Evolutionary conservation across 352 stramenopile species (phyloP).

Genomic region (Pythium apleroticum): DNA sequence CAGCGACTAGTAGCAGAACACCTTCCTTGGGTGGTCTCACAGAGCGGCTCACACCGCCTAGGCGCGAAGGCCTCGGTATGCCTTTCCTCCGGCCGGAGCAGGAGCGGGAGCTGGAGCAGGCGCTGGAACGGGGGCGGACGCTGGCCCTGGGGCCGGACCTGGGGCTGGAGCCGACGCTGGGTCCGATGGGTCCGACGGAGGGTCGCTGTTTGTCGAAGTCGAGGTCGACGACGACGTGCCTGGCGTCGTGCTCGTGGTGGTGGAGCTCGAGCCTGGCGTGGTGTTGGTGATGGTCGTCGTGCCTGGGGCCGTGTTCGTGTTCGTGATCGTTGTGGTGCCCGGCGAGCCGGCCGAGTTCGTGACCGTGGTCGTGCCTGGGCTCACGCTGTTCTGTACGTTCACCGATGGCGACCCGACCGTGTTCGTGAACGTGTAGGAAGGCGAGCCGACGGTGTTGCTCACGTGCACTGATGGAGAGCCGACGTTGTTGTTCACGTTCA

Average conservation of each 20-base stretch:
- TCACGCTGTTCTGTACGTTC: not conserved
- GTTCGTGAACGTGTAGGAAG: conserved; percentile 4
- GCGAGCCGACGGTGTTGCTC: conserved; percentile 6
- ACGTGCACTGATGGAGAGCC: conserved; percentile 2
- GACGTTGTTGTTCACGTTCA: conserved; percentile 10
- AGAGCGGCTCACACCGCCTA: not conserved
- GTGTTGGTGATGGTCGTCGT: conserved; percentile 5
- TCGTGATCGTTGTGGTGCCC: not conserved
- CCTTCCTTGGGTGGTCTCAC: not conserved
- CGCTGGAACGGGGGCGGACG: too few relatives aligned
- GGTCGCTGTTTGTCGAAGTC: not conserved
- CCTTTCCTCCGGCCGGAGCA: not conserved
- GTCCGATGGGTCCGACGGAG: not conserved
- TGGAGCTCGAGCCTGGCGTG: not conserved
- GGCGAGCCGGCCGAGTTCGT: not conserved
- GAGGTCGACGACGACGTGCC: not conserved
- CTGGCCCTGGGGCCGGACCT: not conserved
- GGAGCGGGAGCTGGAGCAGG: too few relatives aligned
- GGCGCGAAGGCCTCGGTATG: not conserved
- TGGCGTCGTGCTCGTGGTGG: not conserved
- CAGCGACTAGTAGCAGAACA: not conserved
- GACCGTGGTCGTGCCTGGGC: not conserved
- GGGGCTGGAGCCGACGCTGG: not conserved
- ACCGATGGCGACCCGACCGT: not conserved
- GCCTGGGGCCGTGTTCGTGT: not conserved